These are phyloP conservation scores for Circinella minor DNA, from an alignment of 371 early-diverging fungal genomes.

Conservation along the genomic window DNA sequence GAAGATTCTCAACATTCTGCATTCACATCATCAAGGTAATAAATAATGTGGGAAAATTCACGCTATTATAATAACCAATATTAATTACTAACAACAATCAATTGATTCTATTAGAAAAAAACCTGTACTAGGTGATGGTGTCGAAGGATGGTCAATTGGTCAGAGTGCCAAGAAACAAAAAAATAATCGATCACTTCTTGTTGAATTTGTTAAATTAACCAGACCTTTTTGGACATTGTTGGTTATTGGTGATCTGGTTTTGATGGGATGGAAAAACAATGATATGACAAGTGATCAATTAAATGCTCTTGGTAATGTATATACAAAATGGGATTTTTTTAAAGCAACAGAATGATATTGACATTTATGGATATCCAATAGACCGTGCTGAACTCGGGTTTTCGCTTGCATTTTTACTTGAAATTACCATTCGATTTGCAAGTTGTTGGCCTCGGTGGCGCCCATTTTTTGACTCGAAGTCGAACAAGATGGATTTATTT, in stretches of 20 bases:
- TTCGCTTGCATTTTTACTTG: constrained; percentile 59
- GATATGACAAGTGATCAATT: constrained; percentile 36
- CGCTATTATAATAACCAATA: constrained; percentile 19
- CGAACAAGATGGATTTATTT: constrained; percentile 56
- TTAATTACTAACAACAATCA: constrained; percentile 19
- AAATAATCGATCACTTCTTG: constrained; percentile 14
- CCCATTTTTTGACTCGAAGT: constrained; percentile 51
- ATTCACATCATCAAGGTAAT: constrained; percentile 57
- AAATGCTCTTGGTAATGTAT: constrained; percentile 32
- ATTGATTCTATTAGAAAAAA: constrained; percentile 30
- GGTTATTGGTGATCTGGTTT: constrained; percentile 55
- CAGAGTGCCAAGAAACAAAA: constrained; percentile 20
- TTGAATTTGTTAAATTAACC: constrained; percentile 31
- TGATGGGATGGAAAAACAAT: constrained; percentile 58
- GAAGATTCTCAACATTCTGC: constrained; percentile 72
- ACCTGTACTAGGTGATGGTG: constrained; percentile 47
- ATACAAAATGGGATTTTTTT: background rate
- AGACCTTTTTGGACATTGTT: constrained; percentile 56
- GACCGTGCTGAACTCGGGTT: constrained; percentile 55
- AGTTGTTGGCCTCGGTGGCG: constrained; percentile 38
- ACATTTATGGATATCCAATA: constrained; percentile 4
- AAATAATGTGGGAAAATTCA: background rate
- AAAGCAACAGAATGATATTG: background rate
- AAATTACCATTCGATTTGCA: constrained; percentile 55
- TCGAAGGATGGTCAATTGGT: constrained; percentile 52